Evolutionary conservation across 192 early-diverging fungal species (phyloP).

Genomic region (Entomortierella lignicola): DNA sequence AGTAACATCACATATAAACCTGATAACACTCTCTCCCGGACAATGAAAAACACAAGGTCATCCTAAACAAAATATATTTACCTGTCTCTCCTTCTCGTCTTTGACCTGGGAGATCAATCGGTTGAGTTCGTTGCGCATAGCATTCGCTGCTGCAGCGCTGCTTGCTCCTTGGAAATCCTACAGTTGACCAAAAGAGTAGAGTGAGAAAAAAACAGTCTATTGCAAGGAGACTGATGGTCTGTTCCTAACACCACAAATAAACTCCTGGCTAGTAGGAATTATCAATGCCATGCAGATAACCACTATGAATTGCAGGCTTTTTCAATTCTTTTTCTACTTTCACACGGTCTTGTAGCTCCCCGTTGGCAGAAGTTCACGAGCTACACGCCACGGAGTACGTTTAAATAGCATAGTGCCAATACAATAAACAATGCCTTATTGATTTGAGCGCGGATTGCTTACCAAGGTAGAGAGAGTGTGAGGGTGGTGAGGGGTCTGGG

Average conservation of each 20-base stretch:
- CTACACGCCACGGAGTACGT: neutral
- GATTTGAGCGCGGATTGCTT: conserved; percentile 14
- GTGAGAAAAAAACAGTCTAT: neutral
- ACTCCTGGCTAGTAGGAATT: too few relatives aligned
- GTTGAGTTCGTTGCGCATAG: conserved; percentile 82
- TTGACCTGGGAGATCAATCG: conserved; percentile 66
- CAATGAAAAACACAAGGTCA: too few relatives aligned
- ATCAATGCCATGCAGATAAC: too few relatives aligned
- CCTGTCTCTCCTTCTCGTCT: conserved; percentile 69
- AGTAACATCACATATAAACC: too few relatives aligned
- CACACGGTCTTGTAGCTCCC: too few relatives aligned
- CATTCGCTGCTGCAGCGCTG: conserved; percentile 71
- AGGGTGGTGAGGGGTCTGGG: conserved; percentile 50
- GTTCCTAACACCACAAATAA: too few relatives aligned
- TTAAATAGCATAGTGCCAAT: neutral
- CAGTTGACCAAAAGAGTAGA: too few relatives aligned
- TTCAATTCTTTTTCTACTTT: neutral
- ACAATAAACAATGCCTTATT: neutral
- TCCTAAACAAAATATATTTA: conserved; percentile 17
- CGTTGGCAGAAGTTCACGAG: too few relatives aligned
- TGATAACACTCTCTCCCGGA: too few relatives aligned
- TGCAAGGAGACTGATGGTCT: too few relatives aligned
- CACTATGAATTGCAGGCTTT: too few relatives aligned
- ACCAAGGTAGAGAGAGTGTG: conserved; percentile 66
- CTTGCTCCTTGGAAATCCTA: conserved; percentile 71